Evolutionary conservation across 108 stramenopile genomes (phyloP), one percentile per base, ranked within the genome.

Genomic region (Cyclotella baltica): DNA sequence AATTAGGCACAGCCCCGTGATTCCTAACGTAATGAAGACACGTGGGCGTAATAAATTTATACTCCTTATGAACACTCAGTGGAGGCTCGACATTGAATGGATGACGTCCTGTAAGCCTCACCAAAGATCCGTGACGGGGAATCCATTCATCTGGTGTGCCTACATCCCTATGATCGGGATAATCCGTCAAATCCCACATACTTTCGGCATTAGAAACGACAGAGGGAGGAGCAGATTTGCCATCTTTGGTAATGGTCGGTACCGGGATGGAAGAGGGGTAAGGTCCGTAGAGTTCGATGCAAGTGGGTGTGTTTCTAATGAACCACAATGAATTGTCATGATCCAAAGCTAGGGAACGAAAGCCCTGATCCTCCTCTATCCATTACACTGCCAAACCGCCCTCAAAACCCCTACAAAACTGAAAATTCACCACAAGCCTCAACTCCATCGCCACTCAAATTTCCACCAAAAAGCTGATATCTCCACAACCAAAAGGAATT

Each of bases 61-160:
- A 85, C 73, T 96, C 62, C 34, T 91, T 52, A 57, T 87, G 85
- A 5, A 92, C 83, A 9, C 69, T 71, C 59, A 96, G 80, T 0
- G 97, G 97, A n/a, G 98, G 94, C 87, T 99, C 98, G 62, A 93
- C 93, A 80, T 99, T 99, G 93, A 98, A 99, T 34, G 98, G 98
- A 74, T 99, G 98, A 59, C 95, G 91, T 23, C 98, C 98, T 1
- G 98, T 99, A 29, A 98, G 80, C 15, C 97, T 93, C 1, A 99
- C 96, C 37, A 99, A 67, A 8, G 91, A 77, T 20, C 95, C 95
- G 69, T 96, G 92, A 69, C 95, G 92, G 10, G 91, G 89, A 30
- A 96, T 72, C 95, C 95, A 96, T 72, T 93, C 93, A 69, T 96
- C 95, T 10, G 95, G 95, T 31, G 95, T 94, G 38, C 88, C 88